Conservation (phyloP, 176 grass and related monocot species). For the Avena eriantha region DNA sequence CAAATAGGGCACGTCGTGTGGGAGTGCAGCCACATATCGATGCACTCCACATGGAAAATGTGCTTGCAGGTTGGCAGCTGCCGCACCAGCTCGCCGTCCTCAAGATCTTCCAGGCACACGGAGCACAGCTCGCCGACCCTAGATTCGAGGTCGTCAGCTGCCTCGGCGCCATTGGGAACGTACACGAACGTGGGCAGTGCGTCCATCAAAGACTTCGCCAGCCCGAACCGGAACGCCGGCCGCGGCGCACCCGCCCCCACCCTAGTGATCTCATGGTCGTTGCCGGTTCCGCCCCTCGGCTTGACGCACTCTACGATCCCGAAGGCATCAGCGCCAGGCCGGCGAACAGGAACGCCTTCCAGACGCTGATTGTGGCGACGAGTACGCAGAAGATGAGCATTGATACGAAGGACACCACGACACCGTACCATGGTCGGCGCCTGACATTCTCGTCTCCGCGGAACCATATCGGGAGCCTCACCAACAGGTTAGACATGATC, state of each 20-base stretch:
- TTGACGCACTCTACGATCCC: background rate
- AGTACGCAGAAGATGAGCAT: conserved; percentile 45
- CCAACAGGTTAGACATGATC: conserved; percentile 20
- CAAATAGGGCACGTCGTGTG: conserved; percentile 48
- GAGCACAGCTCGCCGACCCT: conserved; percentile 13
- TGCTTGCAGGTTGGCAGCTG: conserved; percentile 46
- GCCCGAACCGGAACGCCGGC: background rate
- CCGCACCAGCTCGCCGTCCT: conserved; percentile 45
- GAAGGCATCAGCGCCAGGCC: conserved; percentile 11
- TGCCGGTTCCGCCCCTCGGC: background rate
- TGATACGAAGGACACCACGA: background rate
- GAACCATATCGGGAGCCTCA: background rate
- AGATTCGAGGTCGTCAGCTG: conserved; percentile 21
- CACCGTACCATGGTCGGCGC: conserved; percentile 6
- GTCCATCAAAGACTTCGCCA: background rate
- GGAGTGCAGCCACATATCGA: conserved; percentile 56
- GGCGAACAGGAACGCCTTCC: conserved; percentile 42
- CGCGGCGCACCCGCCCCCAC: background rate
- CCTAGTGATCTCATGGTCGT: background rate
- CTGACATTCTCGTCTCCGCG: background rate
- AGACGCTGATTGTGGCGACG: conserved; percentile 24
- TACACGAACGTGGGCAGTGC: conserved; percentile 45
- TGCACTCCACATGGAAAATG: conserved; percentile 50
- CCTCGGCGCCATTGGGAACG: background rate
- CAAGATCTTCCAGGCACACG: conserved; percentile 30